Evolutionary conservation across 2,329 filamentous ascomycete species (phyloP).

Genomic region (Colletotrichum trifolii): DNA sequence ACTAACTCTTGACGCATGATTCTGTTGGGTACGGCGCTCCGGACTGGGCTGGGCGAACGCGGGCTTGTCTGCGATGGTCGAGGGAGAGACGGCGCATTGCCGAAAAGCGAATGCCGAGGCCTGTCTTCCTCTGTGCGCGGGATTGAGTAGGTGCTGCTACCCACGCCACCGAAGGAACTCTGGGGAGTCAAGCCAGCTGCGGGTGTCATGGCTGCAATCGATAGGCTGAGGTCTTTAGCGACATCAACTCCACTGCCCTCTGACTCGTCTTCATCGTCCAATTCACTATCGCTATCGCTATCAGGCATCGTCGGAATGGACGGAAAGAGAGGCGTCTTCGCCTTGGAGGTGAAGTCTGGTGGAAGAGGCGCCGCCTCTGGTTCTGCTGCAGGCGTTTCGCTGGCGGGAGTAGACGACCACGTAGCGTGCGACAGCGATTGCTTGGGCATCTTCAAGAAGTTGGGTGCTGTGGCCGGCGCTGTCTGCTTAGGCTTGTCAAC

Average conservation of each 20-base stretch:
- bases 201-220: slow-evolving; percentile 54
- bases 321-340: slow-evolving; percentile 42
- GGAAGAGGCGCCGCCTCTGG: slow-evolving; percentile 54
- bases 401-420: slow-evolving; percentile 30
- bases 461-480: slow-evolving; percentile 33
- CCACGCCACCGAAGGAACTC: slow-evolving; percentile 66
- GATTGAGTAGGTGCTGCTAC: slow-evolving; percentile 59
- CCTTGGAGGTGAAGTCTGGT: slow-evolving; percentile 47
- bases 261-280: slow-evolving; percentile 54
- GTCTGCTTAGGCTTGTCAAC: slow-evolving; percentile 38
- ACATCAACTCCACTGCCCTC: slow-evolving; percentile 74
- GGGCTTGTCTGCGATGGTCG: slow-evolving; percentile 68
- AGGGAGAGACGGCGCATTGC: slow-evolving; percentile 64
- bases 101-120: slow-evolving; percentile 61
- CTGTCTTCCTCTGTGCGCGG: slow-evolving; percentile 58
- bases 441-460: slow-evolving; percentile 35
- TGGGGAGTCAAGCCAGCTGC: slow-evolving; percentile 66
- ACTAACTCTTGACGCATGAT: slow-evolving; percentile 60
- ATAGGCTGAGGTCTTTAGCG: slow-evolving; percentile 70
- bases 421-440: slow-evolving; percentile 32
- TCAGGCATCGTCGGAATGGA: slow-evolving; percentile 33
- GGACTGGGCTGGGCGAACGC: slow-evolving; percentile 78
- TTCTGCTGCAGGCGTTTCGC: slow-evolving; percentile 37
- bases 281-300: slow-evolving; percentile 42
- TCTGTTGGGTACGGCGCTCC: slow-evolving; percentile 65